phyloP scores from a whole-genome alignment of 2,329 filamentous ascomycete species.

The Fusarium nanum region DNA sequence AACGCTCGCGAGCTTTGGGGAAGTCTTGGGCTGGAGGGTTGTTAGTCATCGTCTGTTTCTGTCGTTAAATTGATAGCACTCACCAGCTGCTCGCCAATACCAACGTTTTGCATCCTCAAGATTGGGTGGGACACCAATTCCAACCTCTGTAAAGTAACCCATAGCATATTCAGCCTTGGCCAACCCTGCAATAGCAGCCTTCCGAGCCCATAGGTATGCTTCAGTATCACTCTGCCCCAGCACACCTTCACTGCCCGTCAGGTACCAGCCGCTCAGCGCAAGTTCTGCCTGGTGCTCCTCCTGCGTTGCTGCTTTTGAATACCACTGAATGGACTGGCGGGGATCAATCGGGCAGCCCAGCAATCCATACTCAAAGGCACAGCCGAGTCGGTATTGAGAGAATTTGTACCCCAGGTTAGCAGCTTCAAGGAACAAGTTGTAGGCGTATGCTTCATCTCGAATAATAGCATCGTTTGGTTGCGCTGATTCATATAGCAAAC shows the following conservation, averaged over 20 bases:
- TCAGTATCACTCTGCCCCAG: conserved; percentile 93
- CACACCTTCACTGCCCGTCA: conserved; percentile 89
- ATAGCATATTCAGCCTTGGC: conserved; percentile 98
- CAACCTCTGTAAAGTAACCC: conserved; percentile 95
- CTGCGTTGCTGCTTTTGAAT: conserved; percentile 88
- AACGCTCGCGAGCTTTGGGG: conserved; percentile 88
- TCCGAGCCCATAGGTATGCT: conserved; percentile 96
- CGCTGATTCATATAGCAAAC: conserved; percentile 72
- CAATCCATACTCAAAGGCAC: conserved; percentile 88
- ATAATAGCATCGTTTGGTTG: conserved; percentile 77
- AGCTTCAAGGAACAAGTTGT: conserved; percentile 85
- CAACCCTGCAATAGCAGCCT: conserved; percentile 87
- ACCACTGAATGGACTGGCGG: conserved; percentile 90
- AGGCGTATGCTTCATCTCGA: conserved; percentile 83
- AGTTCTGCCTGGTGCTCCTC: conserved; percentile 94
- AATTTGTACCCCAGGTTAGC: conserved; percentile 94
- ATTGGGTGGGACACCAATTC: conserved; percentile 87
- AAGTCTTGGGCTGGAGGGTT: conserved; percentile 82
- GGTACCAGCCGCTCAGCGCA: conserved; percentile 89
- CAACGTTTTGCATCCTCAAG: conserved; percentile 96
- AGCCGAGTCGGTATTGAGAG: conserved; percentile 89
- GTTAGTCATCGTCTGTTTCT: conserved; percentile 45
- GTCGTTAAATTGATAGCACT: conserved; percentile 56
- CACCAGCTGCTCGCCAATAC: conserved; percentile 97
- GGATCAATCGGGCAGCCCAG: conserved; percentile 87